phyloP scores from a whole-genome alignment of 768 basidiomycete species.

The Naganishia vaughanmartiniae region DNA sequence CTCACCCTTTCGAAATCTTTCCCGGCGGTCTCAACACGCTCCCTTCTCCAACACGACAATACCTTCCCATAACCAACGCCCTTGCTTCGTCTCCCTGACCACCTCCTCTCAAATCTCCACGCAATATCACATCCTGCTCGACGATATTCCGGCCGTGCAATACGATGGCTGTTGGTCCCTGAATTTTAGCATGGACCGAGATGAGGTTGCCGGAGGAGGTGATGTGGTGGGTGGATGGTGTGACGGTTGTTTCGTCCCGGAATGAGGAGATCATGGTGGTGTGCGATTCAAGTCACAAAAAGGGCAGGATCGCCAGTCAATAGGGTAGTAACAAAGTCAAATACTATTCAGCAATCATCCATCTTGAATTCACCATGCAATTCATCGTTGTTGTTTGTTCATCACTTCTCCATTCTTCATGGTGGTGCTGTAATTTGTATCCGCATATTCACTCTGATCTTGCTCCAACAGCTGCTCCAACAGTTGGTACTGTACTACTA shows the following conservation, averaged over 20 bases:
- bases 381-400: no score
- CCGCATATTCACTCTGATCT: no score
- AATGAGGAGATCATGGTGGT: constrained; percentile 24
- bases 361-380: no score
- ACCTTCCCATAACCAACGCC: constrained; percentile 78
- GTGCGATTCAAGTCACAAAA: no score
- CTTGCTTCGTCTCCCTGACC: constrained; percentile 60
- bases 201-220: constrained; percentile 28
- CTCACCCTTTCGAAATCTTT: constrained; percentile 55
- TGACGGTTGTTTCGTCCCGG: constrained; percentile 12
- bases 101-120: constrained; percentile 68
- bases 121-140: constrained; percentile 79
- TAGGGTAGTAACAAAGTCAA: no score
- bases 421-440: no score
- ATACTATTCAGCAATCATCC: no score
- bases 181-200: constrained; percentile 8
- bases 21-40: constrained; percentile 66
- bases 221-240: constrained; percentile 12
- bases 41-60: constrained; percentile 85
- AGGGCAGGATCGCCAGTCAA: no score
- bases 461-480: no score
- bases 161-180: constrained; percentile 90
- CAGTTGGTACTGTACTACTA: no score
- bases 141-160: constrained; percentile 97
- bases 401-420: no score